Evolutionary conservation across 2,329 filamentous ascomycete species (phyloP), one percentile per base, ranked within the genome.

Genomic region (Corniculantispora saksenae): DNA sequence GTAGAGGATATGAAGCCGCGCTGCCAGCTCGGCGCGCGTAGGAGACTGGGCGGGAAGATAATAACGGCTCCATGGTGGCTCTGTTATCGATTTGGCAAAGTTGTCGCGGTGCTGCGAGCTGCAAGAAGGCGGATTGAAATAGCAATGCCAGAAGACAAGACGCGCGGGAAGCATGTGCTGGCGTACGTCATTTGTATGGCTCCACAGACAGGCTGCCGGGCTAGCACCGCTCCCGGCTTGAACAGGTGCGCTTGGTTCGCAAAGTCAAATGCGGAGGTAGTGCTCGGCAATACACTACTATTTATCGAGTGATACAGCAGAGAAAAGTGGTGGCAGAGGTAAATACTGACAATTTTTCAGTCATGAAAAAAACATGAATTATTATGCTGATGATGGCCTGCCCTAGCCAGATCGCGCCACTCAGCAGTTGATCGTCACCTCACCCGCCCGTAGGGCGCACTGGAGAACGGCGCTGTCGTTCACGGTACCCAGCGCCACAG

Each of bases 1-100:
- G 81, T 60, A 89, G 73, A 21, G 87, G 87, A 68, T 86, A 89
- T 3, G 81, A 82, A 2, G 80, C 83, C 1, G 84, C 83, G 50
- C 77, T 67, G 65, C 78, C 70, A 15, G 80, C 83, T 58, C 83
- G 78, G 47, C 69, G 75, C 51, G 82, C 54, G 71, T 84, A 85
- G 54, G 71, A 70, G 43, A 76, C 70, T 3, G 80, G 79, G 13
- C 80, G 38, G 51, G 61, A 63, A 15, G 61, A 55, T 56, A 63
- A 27, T n/a, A 63, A 45, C 29, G 35, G 48, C 19, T 58, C 62
- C 55, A 64, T 64, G n/a, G 32, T 19, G 35, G 23, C 47, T 35
- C 4, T 40, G 10, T n/a, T 32, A 32, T 6, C 12, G 10, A 17
- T 32, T 6, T 15, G 13, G 48, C 25, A 9, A 8, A 27, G 13